Conservation (phyloP, 192 early-diverging fungal genomes). For the Borealophlyctis nickersoniae region DNA sequence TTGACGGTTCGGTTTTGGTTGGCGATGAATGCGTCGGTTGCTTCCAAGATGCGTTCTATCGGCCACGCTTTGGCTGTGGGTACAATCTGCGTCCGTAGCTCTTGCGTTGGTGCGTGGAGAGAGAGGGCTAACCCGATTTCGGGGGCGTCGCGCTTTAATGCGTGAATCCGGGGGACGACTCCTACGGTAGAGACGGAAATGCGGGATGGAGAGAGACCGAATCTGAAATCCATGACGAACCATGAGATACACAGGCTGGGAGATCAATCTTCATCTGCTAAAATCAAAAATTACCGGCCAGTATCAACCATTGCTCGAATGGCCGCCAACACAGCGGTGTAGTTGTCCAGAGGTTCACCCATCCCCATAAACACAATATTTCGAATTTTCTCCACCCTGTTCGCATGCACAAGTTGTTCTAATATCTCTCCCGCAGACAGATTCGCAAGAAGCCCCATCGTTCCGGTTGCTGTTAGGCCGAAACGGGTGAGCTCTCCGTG, state of each 20-base stretch:
- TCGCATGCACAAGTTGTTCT: constrained; percentile 53
- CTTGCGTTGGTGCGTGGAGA: constrained; percentile 54
- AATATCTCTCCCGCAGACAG: constrained; percentile 52
- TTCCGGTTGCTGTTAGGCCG: constrained; percentile 41
- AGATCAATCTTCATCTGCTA: no score
- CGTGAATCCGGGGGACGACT: constrained; percentile 48
- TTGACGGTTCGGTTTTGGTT: constrained; percentile 40
- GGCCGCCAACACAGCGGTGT: constrained; percentile 41
- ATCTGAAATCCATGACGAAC: constrained; percentile 10
- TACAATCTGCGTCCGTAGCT: constrained; percentile 46
- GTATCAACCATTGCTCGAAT: constrained; percentile 50
- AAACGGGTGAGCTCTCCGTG: background rate
- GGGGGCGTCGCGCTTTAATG: constrained; percentile 43
- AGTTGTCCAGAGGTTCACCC: constrained; percentile 62
- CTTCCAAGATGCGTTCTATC: constrained; percentile 43
- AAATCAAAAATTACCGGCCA: constrained; percentile 12
- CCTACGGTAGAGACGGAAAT: constrained; percentile 58
- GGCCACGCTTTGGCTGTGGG: constrained; percentile 56
- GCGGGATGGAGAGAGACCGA: constrained; percentile 40
- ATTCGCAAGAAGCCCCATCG: constrained; percentile 53
- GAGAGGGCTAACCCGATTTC: constrained; percentile 51
- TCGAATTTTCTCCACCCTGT: constrained; percentile 46
- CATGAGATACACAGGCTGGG: background rate
- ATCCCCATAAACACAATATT: constrained; percentile 60
- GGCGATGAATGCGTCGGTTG: constrained; percentile 43